Evolutionary conservation across 345 rosid species (phyloP).

Genomic region (Cochlearia excelsa): DNA sequence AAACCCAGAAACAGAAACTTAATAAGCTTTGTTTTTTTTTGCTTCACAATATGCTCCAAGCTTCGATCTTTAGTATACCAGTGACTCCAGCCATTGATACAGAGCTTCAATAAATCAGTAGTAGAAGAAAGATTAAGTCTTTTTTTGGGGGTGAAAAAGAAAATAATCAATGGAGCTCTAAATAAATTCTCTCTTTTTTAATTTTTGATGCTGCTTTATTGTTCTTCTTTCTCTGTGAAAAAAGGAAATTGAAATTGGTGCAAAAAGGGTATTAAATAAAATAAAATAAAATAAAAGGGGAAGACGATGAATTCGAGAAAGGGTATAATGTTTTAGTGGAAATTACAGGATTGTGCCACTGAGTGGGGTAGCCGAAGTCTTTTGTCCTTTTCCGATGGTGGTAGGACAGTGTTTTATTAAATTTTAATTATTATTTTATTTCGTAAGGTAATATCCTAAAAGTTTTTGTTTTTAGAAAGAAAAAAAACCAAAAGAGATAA

Average conservation of each 20-base stretch:
- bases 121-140: background rate
- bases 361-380: constrained; percentile 42
- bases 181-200: background rate
- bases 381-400: constrained; percentile 40
- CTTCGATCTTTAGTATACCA: constrained; percentile 48
- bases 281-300: constrained; percentile 31
- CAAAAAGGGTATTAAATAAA: constrained; percentile 31
- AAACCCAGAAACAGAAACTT: background rate
- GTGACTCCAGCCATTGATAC: constrained; percentile 52
- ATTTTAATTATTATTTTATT: background rate
- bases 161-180: constrained; percentile 19
- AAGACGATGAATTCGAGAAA: constrained; percentile 36
- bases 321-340: constrained; percentile 23
- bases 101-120: background rate
- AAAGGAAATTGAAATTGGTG: constrained; percentile 9
- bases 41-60: constrained; percentile 46
- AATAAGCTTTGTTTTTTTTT: background rate
- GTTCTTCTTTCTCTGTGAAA: constrained; percentile 25
- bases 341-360: constrained; percentile 41
- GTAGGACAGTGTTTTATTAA: background rate
- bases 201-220: constrained; percentile 1
- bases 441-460: constrained; percentile 28
- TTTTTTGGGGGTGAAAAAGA: background rate
- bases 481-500: constrained; percentile 31
- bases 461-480: constrained; percentile 25